phyloP scores from a whole-genome alignment of 2,329 filamentous ascomycete species.

The Alternaria consortialis region DNA sequence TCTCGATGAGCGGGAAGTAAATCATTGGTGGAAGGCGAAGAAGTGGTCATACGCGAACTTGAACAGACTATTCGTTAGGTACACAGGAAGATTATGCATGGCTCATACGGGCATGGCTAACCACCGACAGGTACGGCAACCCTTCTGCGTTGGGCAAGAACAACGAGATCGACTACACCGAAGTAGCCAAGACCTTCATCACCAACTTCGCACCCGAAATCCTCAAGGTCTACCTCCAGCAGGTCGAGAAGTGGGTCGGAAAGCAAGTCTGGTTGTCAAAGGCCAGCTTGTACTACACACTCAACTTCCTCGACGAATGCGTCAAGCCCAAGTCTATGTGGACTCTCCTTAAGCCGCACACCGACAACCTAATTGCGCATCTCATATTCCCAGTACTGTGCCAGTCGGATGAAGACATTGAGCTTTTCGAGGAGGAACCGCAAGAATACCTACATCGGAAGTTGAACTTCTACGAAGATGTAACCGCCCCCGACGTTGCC shows the following conservation, averaged over 20 bases:
- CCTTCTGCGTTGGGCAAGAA: slow-evolving; percentile 75
- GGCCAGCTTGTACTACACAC: slow-evolving; percentile 89
- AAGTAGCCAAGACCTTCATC: slow-evolving; percentile 91
- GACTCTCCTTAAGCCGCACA: slow-evolving; percentile 90
- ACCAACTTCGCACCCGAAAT: slow-evolving; percentile 94
- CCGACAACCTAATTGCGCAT: slow-evolving; percentile 92
- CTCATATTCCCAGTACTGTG: slow-evolving; percentile 96
- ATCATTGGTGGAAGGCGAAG: slow-evolving; percentile 99
- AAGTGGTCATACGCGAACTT: slow-evolving; percentile 99
- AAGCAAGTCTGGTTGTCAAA: slow-evolving; percentile 96
- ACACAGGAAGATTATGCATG: slow-evolving; percentile 38
- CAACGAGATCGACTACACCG: slow-evolving; percentile 78
- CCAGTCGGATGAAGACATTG: slow-evolving; percentile 88
- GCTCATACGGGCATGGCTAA: slow-evolving; percentile 40
- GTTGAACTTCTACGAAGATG: slow-evolving; percentile 97
- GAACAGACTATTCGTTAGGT: slow-evolving; percentile 94
- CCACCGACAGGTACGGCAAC: slow-evolving; percentile 81
- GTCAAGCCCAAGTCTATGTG: slow-evolving; percentile 98
- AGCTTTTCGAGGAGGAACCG: slow-evolving; percentile 92
- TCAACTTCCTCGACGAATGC: slow-evolving; percentile 96
- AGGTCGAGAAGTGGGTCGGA: slow-evolving; percentile 97
- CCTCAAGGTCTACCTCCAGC: slow-evolving; percentile 89
- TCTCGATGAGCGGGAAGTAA: slow-evolving; percentile 84
- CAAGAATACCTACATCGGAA: slow-evolving; percentile 97
- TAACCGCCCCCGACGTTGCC: slow-evolving; percentile 91